Conservation (phyloP, 371 early-diverging fungal genomes). For the Mucor irregularis region DNA sequence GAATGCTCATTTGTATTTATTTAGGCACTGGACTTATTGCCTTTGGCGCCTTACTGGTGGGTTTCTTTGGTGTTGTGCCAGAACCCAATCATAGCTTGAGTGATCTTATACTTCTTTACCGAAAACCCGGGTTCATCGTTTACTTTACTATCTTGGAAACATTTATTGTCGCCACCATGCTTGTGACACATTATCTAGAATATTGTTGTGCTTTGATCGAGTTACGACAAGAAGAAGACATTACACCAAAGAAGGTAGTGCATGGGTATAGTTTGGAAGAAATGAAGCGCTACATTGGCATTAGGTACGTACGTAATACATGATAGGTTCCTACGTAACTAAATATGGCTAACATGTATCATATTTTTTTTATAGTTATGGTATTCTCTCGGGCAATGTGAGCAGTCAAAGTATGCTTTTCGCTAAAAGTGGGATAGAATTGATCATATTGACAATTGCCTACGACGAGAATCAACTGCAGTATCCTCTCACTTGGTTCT, state of each 20-base stretch:
- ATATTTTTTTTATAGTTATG: conserved; percentile 47
- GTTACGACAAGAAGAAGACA: neutral
- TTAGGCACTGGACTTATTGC: conserved; percentile 69
- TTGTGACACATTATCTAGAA: conserved; percentile 52
- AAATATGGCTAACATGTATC: no score
- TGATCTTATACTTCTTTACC: conserved; percentile 67
- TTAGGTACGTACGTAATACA: conserved; percentile 26
- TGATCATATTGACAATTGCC: conserved; percentile 61
- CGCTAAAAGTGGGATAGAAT: conserved; percentile 77
- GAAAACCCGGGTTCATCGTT: conserved; percentile 65
- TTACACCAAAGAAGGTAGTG: neutral
- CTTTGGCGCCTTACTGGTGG: conserved; percentile 71
- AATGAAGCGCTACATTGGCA: conserved; percentile 35
- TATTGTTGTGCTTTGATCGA: neutral
- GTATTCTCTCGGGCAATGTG: conserved; percentile 67
- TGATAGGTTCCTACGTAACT: no score
- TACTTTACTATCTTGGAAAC: conserved; percentile 65
- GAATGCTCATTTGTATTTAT: no score
- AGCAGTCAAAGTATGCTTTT: conserved; percentile 76
- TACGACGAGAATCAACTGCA: conserved; percentile 69
- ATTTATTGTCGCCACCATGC: conserved; percentile 48
- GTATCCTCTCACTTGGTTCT: conserved; percentile 67
- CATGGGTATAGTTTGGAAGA: neutral
- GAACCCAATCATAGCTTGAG: conserved; percentile 69
- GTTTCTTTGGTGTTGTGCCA: conserved; percentile 71